A percentile compares a stretch with the other conserved stretches of the same genome.
These are phyloP conservation scores for Backusella tuberculispora DNA, from an alignment of 192 early-diverging fungal genomes.

Conservation along the genomic window DNA sequence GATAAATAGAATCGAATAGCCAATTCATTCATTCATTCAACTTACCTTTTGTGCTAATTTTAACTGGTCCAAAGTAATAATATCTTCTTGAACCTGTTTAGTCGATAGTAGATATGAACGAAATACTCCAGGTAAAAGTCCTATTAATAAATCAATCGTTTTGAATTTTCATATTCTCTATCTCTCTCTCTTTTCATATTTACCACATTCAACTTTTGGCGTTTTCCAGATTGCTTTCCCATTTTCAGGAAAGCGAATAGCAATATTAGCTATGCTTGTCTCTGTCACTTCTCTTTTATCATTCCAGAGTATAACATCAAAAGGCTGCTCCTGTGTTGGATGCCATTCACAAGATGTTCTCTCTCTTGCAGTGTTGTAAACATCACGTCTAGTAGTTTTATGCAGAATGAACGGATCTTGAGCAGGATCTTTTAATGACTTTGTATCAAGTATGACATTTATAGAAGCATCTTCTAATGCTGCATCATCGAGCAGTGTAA, in stretches of 20 bases:
- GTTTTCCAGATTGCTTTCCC: constrained; percentile 50
- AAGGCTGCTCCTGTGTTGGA: constrained; percentile 31
- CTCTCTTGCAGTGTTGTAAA: constrained; percentile 51
- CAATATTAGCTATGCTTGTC: constrained; percentile 59
- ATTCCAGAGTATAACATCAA: constrained; percentile 61
- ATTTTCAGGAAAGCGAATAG: constrained; percentile 39
- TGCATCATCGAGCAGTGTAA: not conserved
- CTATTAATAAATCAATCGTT: constrained; percentile 19
- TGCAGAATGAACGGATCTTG: constrained; percentile 48
- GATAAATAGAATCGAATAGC: not conserved
- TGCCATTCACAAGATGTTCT: constrained; percentile 40
- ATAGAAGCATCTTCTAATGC: constrained; percentile 9
- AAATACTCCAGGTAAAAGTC: constrained; percentile 53
- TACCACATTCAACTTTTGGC: constrained; percentile 41
- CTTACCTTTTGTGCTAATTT: constrained; percentile 49
- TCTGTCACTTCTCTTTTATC: constrained; percentile 54
- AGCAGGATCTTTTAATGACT: constrained; percentile 24
- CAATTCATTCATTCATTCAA: not conserved
- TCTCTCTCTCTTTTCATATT: not conserved
- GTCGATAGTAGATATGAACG: constrained; percentile 46
- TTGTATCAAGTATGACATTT: constrained; percentile 46
- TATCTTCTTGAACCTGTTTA: constrained; percentile 39
- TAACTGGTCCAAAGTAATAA: constrained; percentile 51
- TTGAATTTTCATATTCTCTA: not conserved
- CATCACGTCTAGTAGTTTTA: constrained; percentile 57